phyloP scores from a whole-genome alignment of 2,329 filamentous ascomycete genomes.

The Westerdykella aurantiaca region DNA sequence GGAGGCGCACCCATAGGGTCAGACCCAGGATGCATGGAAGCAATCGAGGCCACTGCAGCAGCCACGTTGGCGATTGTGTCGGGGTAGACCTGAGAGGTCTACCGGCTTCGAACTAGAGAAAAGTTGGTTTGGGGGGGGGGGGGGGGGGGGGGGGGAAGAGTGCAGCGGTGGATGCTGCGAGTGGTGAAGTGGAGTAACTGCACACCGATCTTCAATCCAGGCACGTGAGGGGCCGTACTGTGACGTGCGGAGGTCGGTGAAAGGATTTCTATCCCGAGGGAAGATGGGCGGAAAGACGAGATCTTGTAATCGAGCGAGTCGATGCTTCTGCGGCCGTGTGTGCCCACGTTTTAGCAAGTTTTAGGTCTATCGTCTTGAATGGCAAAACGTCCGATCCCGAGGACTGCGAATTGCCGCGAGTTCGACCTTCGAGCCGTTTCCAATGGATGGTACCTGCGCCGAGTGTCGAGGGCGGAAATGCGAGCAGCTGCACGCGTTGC shows the following conservation, averaged over 20 bases:
- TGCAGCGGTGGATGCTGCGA: slow-evolving; percentile 36
- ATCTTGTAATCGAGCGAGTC: slow-evolving; percentile 29
- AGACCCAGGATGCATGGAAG: slow-evolving; percentile 57
- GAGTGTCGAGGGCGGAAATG: slow-evolving; percentile 34
- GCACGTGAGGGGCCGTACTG: slow-evolving; percentile 28
- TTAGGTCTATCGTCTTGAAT: slow-evolving; percentile 24
- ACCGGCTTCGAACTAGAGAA: slow-evolving; percentile 37
- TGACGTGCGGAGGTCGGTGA: slow-evolving; percentile 25
- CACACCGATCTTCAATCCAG: slow-evolving; percentile 26
- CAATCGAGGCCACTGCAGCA: slow-evolving; percentile 55
- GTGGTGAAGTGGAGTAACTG: slow-evolving; percentile 34
- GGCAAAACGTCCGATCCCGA: slow-evolving; percentile 24
- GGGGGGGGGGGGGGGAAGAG: slow-evolving; percentile 34
- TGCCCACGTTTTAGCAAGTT: slow-evolving; percentile 24
- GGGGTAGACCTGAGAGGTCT: slow-evolving; percentile 39
- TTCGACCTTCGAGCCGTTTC: slow-evolving; percentile 17
- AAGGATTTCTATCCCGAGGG: slow-evolving; percentile 3
- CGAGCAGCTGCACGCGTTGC: slow-evolving; percentile 40
- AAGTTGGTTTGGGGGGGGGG: too few species aligned
- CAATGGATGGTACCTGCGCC: slow-evolving; percentile 35
- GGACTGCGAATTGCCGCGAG: slow-evolving; percentile 20
- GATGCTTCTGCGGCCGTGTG: slow-evolving; percentile 24
- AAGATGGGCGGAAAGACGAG: slow-evolving; percentile 4
- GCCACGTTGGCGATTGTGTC: slow-evolving; percentile 55
- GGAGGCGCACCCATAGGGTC: slow-evolving; percentile 56